Base-by-base conservation (phyloP, 306 rosid genomes). In the Potentilla sterilis region DNA sequence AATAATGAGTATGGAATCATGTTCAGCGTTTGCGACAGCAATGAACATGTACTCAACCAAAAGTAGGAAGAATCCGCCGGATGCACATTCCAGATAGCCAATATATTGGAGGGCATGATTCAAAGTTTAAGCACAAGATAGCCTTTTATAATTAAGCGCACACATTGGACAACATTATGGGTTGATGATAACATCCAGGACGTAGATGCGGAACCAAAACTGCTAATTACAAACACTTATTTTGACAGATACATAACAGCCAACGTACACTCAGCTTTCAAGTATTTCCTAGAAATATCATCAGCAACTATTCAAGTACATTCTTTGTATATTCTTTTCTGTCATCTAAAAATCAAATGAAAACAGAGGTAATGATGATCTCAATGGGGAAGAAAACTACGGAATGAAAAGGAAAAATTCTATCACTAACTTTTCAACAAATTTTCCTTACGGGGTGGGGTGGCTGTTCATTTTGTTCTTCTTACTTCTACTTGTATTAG, bases 111-210 rank as follows among this genome's bases (percentile, higher is more conserved):
- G 18, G 21, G 22, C 18, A 65, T 40, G 41, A 3, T 49, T 52
- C 11, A 37, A 71, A 19, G 62, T 21, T 21, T 1, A 3, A 54
- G 14, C 34, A 71, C 47, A 11, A 71, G 46, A 37, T 19, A 70
- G 61, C 75, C 19, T 34, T 34, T 49, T 51, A 37, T 37, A 51
- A 63, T 34, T 35, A 35, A 51, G 18, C 28, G 28, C 63, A 35
- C 9, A 34, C 7, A 34, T 34, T 18, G 44, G 46, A 32, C 5
- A 32, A 22, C 59, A 32, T 16, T 43, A 28, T 48, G 2, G 24
- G 7, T 69, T 28, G 73, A 46, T 69, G 73, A 15, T 69, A 34
- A 69, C 73, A 69, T 69, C 73, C 43, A 69, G 24, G 73, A n/a
- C 55, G 16, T 49, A 49, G 38, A 68, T 42, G 13, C 9, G 19